Evolutionary conservation across 345 rosid genomes (phyloP).

Genomic region (Anastatica hierochuntica): DNA sequence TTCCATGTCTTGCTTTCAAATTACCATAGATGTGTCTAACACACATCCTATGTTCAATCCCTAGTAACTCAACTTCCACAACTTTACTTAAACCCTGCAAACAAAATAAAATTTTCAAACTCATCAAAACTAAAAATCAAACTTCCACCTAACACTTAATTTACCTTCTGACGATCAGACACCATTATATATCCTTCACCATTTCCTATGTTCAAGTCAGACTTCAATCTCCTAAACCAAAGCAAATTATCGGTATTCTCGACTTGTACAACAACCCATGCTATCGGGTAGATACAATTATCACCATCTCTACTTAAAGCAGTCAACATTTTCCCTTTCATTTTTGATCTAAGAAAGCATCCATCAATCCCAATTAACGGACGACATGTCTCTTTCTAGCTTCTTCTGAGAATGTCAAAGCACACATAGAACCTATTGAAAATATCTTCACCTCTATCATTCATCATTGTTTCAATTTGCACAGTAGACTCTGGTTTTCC

Average conservation of each 20-base stretch:
- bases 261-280: neutral
- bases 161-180: neutral
- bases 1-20: neutral
- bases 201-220: neutral
- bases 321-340: neutral
- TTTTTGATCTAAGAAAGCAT: too few relatives aligned
- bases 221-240: neutral
- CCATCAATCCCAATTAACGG: neutral
- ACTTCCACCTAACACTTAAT: neutral
- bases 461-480: neutral
- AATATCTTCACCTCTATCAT: neutral
- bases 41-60: neutral
- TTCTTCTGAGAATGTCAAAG: neutral
- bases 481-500: neutral
- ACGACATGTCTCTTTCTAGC: neutral
- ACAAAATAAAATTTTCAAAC: too few relatives aligned
- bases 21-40: neutral
- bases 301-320: neutral
- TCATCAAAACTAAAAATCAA: neutral
- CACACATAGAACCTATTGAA: neutral
- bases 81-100: neutral
- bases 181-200: neutral
- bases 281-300: neutral
- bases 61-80: neutral
- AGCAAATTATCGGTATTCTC: neutral